phyloP scores from a whole-genome alignment of 2,329 filamentous ascomycete genomes.

The Aspergillus amoenus region DNA sequence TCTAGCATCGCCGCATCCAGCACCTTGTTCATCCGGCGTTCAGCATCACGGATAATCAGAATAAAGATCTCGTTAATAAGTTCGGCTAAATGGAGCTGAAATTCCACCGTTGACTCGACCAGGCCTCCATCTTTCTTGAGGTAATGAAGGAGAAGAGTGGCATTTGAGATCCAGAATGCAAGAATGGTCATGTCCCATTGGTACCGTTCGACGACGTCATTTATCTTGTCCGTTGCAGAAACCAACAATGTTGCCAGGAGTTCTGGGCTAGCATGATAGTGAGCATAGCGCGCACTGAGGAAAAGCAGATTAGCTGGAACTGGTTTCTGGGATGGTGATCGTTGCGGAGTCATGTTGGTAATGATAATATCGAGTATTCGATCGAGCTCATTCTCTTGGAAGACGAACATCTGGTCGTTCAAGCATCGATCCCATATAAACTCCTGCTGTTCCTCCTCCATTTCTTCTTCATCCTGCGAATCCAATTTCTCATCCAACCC shows the following conservation, averaged over 20 bases:
- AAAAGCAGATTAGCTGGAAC: conserved; percentile 98
- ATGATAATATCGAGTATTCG: conserved; percentile 93
- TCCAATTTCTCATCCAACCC: conserved; percentile 95
- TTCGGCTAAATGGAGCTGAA: conserved; percentile 90
- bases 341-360: conserved; percentile 95
- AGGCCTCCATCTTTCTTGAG: conserved; percentile 89
- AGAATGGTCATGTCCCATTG: conserved; percentile 99
- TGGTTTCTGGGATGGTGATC: conserved; percentile 94
- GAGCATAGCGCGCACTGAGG: conserved; percentile 89
- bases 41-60: conserved; percentile 91
- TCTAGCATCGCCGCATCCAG: conserved; percentile 92
- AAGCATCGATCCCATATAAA: conserved; percentile 95
- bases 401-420: conserved; percentile 99
- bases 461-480: conserved; percentile 77
- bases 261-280: conserved; percentile 89
- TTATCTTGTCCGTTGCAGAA: conserved; percentile 92
- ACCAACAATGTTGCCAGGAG: conserved; percentile 77
- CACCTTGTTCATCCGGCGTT: conserved; percentile 93
- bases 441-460: conserved; percentile 85
- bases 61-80: conserved; percentile 98
- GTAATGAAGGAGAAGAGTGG: conserved; percentile 91
- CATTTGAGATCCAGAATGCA: conserved; percentile 98
- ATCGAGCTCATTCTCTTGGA: conserved; percentile 90
- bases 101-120: conserved; percentile 76
- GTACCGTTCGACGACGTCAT: conserved; percentile 88